Percentiles rank a stretch among this genome's conserved stretches.
Conservation (phyloP, 129 eudicot genomes). For the Cynara cardunculus region DNA sequence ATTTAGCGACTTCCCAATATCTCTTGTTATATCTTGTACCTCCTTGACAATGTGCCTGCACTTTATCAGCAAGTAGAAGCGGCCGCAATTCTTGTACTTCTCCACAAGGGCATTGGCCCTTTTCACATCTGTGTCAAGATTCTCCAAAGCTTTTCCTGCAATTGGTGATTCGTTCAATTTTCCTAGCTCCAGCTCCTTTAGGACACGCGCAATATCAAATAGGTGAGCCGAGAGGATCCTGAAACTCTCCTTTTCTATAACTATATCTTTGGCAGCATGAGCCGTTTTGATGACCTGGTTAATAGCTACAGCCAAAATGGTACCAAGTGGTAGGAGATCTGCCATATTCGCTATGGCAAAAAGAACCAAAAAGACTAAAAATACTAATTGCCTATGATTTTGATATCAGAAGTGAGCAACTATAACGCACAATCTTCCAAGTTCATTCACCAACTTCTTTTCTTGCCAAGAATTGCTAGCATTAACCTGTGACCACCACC, state of each 20-base stretch:
- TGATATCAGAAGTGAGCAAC: background rate
- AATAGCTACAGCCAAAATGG: constrained; percentile 44
- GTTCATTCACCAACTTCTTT: background rate
- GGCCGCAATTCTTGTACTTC: constrained; percentile 48
- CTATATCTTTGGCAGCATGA: constrained; percentile 52
- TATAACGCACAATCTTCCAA: background rate
- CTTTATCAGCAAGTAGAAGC: constrained; percentile 52
- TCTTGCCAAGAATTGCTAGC: background rate
- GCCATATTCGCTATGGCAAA: constrained; percentile 32
- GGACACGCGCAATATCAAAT: constrained; percentile 43
- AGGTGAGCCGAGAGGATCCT: constrained; percentile 49
- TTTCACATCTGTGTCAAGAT: constrained; percentile 53
- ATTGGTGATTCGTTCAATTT: constrained; percentile 43
- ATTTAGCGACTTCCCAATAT: constrained; percentile 50
- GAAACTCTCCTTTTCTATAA: constrained; percentile 62
- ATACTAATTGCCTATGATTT: background rate
- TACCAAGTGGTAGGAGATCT: constrained; percentile 52
- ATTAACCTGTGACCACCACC: background rate
- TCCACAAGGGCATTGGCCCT: constrained; percentile 52
- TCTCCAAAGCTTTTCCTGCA: constrained; percentile 57
- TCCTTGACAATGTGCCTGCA: constrained; percentile 66
- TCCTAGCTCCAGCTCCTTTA: constrained; percentile 48
- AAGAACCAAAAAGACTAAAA: background rate
- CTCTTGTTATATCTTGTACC: constrained; percentile 55
- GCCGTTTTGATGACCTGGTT: constrained; percentile 58